Conservation (phyloP, 495 filamentous ascomycete species). For the Penicillium argentinense region DNA sequence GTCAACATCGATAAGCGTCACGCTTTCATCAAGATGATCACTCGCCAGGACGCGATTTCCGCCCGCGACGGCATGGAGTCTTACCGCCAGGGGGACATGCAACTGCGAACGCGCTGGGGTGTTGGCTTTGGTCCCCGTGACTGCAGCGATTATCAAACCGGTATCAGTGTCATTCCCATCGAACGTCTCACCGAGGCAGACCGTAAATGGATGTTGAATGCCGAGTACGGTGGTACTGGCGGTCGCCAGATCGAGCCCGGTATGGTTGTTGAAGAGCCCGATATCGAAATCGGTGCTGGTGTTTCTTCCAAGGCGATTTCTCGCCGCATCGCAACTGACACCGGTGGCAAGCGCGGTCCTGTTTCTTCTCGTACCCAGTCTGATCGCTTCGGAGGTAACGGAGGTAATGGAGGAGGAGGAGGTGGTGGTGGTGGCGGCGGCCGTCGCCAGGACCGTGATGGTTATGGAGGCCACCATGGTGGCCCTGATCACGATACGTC, state of each 20-base stretch:
- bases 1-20: conserved; percentile 97
- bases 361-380: conserved; percentile 61
- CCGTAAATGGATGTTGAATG: conserved; percentile 94
- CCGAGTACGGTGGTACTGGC: conserved; percentile 90
- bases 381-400: conserved; percentile 42
- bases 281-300: conserved; percentile 96
- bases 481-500: conserved; percentile 37
- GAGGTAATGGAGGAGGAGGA: conserved; percentile 28
- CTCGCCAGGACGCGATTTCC: conserved; percentile 74
- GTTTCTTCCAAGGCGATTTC: conserved; percentile 96
- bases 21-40: conserved; percentile 98
- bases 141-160: conserved; percentile 92
- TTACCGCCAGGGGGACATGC: conserved; percentile 66
- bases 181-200: conserved; percentile 91
- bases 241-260: conserved; percentile 77
- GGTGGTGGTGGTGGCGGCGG: conserved; percentile 13
- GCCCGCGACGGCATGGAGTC: conserved; percentile 94
- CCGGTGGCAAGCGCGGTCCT: conserved; percentile 70
- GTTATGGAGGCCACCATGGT: conserved; percentile 33
- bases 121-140: conserved; percentile 97
- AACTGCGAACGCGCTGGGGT: conserved; percentile 91
- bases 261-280: conserved; percentile 92
- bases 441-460: conserved; percentile 48
- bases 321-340: conserved; percentile 76
- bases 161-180: conserved; percentile 91